Evolutionary conservation across 2,329 filamentous ascomycete species (phyloP).

Genomic region (Akanthomyces uredinophilus): DNA sequence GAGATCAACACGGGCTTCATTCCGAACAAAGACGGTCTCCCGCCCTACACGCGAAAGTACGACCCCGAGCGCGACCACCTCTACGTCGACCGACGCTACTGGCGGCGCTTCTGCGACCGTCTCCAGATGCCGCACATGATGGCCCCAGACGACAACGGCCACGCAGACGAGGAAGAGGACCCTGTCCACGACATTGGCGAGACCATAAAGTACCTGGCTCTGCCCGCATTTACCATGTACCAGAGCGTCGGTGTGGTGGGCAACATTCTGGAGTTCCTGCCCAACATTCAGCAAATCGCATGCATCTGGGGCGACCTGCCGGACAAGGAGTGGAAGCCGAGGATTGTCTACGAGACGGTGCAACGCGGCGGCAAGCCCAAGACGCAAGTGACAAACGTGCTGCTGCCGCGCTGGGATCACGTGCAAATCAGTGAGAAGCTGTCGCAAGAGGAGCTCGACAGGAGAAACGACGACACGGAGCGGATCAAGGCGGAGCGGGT

Average conservation of each 20-base stretch:
- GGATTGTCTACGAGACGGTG: background rate
- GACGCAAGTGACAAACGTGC: conserved; percentile 2
- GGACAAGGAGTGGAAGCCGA: background rate
- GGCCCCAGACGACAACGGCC: background rate
- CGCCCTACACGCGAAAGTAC: conserved; percentile 1
- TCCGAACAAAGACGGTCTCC: background rate
- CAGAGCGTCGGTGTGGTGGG: conserved; percentile 20
- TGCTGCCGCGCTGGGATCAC: conserved; percentile 8
- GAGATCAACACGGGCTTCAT: background rate
- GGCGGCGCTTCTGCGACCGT: conserved; percentile 10
- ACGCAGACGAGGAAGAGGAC: background rate
- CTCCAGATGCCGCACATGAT: background rate
- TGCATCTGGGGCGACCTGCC: conserved; percentile 23
- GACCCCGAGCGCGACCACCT: conserved; percentile 5
- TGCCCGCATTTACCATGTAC: conserved; percentile 25
- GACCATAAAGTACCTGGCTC: conserved; percentile 20
- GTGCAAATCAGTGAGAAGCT: conserved; percentile 2
- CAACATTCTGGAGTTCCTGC: conserved; percentile 15
- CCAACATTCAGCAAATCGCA: conserved; percentile 19
- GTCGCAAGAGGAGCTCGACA: background rate
- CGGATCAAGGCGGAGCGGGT: conserved; percentile 1
- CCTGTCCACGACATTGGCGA: conserved; percentile 9
- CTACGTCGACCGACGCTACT: conserved; percentile 10
- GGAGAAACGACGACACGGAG: conserved; percentile 1
- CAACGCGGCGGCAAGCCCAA: background rate